Percentiles rank a stretch among this genome's conserved stretches.
These are phyloP conservation scores for Sordariomycetes sp. DNA, from an alignment of 2,329 filamentous ascomycete species.

Conservation along the genomic window DNA sequence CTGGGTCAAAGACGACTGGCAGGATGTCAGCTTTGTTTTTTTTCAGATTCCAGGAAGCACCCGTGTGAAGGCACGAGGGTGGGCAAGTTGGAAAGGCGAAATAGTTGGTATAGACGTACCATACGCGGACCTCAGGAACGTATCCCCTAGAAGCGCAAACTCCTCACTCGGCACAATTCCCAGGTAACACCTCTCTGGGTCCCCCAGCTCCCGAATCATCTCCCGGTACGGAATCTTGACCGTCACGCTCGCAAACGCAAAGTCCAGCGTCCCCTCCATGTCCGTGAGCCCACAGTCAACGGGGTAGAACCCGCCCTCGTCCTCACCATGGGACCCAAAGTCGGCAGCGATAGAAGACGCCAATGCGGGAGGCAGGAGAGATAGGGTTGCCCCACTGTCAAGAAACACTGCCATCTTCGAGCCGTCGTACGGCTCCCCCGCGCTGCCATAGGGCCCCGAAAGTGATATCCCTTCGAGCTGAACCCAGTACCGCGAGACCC, in stretches of 20 bases:
- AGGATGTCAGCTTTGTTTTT: background rate
- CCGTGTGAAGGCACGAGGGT: no score
- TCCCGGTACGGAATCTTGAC: slow-evolving; percentile 35
- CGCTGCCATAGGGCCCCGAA: slow-evolving; percentile 15
- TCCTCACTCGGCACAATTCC: slow-evolving; percentile 31
- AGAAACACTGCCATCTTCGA: slow-evolving; percentile 44
- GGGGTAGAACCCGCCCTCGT: slow-evolving; percentile 27
- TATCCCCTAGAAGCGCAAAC: slow-evolving; percentile 38
- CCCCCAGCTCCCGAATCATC: slow-evolving; percentile 15
- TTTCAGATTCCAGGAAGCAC: no score
- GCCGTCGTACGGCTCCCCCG: slow-evolving; percentile 18
- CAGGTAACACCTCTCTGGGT: slow-evolving; percentile 27
- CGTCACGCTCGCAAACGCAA: slow-evolving; percentile 31
- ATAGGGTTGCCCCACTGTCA: slow-evolving; percentile 58
- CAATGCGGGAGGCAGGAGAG: slow-evolving; percentile 47
- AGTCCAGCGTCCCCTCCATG: slow-evolving; percentile 29
- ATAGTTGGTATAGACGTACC: slow-evolving; percentile 15
- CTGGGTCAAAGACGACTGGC: slow-evolving; percentile 36
- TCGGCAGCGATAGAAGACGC: slow-evolving; percentile 33
- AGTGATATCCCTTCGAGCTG: slow-evolving; percentile 29
- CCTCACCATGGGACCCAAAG: slow-evolving; percentile 26
- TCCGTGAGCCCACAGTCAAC: slow-evolving; percentile 29
- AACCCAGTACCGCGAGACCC: slow-evolving; percentile 38
- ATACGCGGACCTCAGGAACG: slow-evolving; percentile 38
- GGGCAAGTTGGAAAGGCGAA: background rate